These are phyloP conservation scores for Colletotrichum liaoningense DNA, from an alignment of 2,329 filamentous ascomycete species.

Conservation along the genomic window DNA sequence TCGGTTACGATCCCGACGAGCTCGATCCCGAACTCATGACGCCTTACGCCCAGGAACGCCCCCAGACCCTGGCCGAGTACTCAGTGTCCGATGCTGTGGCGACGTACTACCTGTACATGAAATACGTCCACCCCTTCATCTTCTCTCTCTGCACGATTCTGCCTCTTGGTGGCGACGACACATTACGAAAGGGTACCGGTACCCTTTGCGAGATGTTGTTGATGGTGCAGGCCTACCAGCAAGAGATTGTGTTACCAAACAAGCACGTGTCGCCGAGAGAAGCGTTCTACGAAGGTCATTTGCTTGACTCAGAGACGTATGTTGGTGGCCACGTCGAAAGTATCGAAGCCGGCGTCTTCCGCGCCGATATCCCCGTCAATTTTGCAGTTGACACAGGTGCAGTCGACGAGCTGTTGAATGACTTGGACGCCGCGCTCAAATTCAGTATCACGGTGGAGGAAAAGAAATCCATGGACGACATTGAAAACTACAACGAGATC, in stretches of 20 bases:
- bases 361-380: constrained; percentile 93
- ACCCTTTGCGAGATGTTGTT: constrained; percentile 99
- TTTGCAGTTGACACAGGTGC: constrained; percentile 91
- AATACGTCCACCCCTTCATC: constrained; percentile 99
- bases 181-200: constrained; percentile 93
- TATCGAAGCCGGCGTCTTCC: constrained; percentile 97
- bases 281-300: constrained; percentile 95
- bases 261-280: constrained; percentile 94
- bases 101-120: constrained; percentile 99
- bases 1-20: constrained; percentile 98
- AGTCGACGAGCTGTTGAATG: constrained; percentile 86
- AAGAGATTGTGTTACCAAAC: constrained; percentile 93
- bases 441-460: constrained; percentile 90
- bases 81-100: constrained; percentile 99
- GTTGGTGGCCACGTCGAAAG: constrained; percentile 98
- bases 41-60: constrained; percentile 87
- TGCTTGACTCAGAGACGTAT: constrained; percentile 97
- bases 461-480: constrained; percentile 82
- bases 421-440: constrained; percentile 88
- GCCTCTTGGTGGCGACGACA: constrained; percentile 91
- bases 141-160: constrained; percentile 98
- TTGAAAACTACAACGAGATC: constrained; percentile 86
- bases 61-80: constrained; percentile 95
- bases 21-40: constrained; percentile 98
- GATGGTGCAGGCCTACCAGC: constrained; percentile 97